Evolutionary conservation across 768 basidiomycete species (phyloP), one percentile per base, ranked within the genome.

Genomic region (Crepidotus variabilis): DNA sequence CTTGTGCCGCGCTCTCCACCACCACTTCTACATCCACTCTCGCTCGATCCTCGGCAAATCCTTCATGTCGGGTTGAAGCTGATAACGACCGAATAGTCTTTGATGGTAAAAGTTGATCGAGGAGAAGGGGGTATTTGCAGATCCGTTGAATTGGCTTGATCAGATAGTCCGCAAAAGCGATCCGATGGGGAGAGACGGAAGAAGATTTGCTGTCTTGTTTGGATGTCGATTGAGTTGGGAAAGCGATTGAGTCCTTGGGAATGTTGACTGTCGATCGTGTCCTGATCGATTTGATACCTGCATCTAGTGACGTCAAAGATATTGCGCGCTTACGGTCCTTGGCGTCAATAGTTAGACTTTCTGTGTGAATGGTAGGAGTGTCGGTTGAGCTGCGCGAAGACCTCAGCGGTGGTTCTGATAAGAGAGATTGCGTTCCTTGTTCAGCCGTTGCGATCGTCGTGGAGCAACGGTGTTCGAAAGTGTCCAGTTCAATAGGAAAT

Each of bases 91-190:
- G 65, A 24, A 71, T 53, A 13, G 67, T 56, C 58, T 74, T 74
- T 13, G 71, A 65, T 3, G 74, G 68, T 50, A 71, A 69, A 34
- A 97, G 79, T 63, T 90, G 86, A 56, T 86, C 87, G 47, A 99
- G 82, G 8, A 99, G 79, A 51, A 98, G 80, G 16, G 94, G 93
- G 67, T 99, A 99, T 63, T 88, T 91, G 81, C 95, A 98, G 50
- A 99, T 88, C 51, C 94, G 79, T 71, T 99, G 96, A 14, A 98
- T 82, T n/a, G 96, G 96, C 71, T 94, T 94, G 74, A 99, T 98
- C 73, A 98, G 80, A 67, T 94, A 94, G 72, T 98, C 96, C 61
- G 83, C 74, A 69, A 90, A 85, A 56, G 79, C 78, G 35, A 90
- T 79, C 20, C 82, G 81, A 11, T 73, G 69, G 4, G 64, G 62